Conservation (phyloP, 106 monocot genomes). For the Allium cepa region DNA sequence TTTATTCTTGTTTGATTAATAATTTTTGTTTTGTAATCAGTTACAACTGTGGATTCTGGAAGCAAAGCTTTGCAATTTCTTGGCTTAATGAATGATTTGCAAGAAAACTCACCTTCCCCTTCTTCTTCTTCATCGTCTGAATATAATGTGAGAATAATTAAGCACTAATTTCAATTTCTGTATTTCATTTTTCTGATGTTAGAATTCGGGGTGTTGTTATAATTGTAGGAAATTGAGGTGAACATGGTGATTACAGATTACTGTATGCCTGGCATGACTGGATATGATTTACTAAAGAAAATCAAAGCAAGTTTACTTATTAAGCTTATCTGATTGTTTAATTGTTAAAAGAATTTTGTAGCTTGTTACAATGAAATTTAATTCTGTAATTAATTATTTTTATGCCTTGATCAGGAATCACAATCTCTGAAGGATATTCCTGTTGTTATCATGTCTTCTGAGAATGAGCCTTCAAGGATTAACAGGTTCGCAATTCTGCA, state of each 20-base stretch:
- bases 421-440: slow-evolving; percentile 78
- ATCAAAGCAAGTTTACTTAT: slow-evolving; percentile 48
- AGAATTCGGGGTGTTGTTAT: not conserved
- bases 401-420: slow-evolving; percentile 32
- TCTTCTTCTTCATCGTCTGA: not conserved
- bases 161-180: not conserved
- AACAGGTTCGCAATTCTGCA: slow-evolving; percentile 40
- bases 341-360: not conserved
- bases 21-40: not conserved
- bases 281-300: slow-evolving; percentile 86
- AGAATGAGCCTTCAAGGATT: slow-evolving; percentile 85
- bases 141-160: slow-evolving; percentile 10
- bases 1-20: not conserved
- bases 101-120: not conserved
- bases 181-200: not conserved
- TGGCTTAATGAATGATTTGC: slow-evolving; percentile 9
- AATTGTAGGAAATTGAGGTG: slow-evolving; percentile 30
- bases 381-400: not conserved
- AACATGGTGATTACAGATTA: slow-evolving; percentile 84
- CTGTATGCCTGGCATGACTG: slow-evolving; percentile 97
- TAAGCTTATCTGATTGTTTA: not conserved
- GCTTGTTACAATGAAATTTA: no score
- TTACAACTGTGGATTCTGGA: slow-evolving; percentile 24
- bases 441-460: slow-evolving; percentile 95
- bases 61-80: slow-evolving; percentile 24